Conservation (phyloP, 2,329 filamentous ascomycete species). For the Trichoderma semiorbis region DNA sequence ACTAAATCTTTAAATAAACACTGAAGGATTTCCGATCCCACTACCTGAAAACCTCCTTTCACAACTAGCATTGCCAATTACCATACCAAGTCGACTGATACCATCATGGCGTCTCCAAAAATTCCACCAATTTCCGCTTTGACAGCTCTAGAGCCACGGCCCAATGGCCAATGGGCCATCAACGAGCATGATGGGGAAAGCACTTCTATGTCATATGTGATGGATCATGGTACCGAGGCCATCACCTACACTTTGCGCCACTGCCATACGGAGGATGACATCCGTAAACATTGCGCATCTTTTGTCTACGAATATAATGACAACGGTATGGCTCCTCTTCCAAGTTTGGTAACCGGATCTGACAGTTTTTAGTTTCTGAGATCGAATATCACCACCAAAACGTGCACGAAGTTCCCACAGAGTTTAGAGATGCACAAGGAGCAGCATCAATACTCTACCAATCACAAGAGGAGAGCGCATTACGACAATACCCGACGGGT, state of each 20-base stretch:
- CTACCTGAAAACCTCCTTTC: not conserved
- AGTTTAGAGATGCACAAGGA: not conserved
- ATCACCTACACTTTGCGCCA: not conserved
- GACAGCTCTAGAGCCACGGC: conserved; percentile 20
- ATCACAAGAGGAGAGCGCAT: not conserved
- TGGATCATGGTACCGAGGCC: not conserved
- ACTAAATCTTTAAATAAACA: not conserved
- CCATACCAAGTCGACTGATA: not conserved
- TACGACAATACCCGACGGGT: not conserved
- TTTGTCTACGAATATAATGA: not conserved
- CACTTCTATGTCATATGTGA: not conserved
- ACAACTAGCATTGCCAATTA: not conserved
- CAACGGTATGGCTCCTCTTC: not conserved
- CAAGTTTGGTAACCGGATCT: not conserved
- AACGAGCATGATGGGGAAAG: conserved; percentile 16
- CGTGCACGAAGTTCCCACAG: not conserved
- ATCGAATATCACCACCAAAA: not conserved
- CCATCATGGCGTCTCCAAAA: not conserved
- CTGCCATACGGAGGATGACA: not conserved
- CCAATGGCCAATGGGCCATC: conserved; percentile 20
- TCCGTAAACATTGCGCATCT: not conserved
- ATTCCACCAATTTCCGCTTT: conserved; percentile 18
- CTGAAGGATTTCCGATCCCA: not conserved
- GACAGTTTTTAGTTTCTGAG: not conserved
- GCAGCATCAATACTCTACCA: not conserved